These are phyloP conservation scores for Proliferodiscus dingleyae DNA, from an alignment of 2,329 filamentous ascomycete species.

Conservation along the genomic window DNA sequence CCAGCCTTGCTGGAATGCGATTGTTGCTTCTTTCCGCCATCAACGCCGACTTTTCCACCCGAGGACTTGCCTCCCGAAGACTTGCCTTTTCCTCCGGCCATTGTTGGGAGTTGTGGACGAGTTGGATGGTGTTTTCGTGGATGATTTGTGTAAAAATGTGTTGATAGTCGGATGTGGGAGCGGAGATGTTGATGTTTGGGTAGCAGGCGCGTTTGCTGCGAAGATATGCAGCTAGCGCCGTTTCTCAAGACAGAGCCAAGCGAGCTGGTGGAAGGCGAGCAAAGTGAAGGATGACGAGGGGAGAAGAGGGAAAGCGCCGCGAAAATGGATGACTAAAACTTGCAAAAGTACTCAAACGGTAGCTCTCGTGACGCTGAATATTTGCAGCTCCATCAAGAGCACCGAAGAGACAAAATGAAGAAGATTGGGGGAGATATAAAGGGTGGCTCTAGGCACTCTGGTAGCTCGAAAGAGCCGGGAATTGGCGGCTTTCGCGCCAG, in stretches of 20 bases:
- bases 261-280: conserved; percentile 11
- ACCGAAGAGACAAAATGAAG: conserved; percentile 6
- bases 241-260: conserved; percentile 11
- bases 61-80: conserved; percentile 34
- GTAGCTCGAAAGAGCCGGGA: conserved; percentile 9
- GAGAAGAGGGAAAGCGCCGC: conserved; percentile 10
- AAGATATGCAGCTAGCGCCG: conserved; percentile 13
- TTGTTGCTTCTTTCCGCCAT: conserved; percentile 33
- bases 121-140: not conserved
- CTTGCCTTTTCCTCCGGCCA: conserved; percentile 35
- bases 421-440: conserved; percentile 11
- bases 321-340: not conserved
- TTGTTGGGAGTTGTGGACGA: conserved; percentile 10
- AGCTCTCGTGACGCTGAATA: conserved; percentile 1
- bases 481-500: conserved; percentile 20
- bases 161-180: conserved; percentile 5
- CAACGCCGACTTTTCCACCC: conserved; percentile 33
- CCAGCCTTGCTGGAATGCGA: conserved; percentile 34
- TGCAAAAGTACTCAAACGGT: conserved; percentile 6
- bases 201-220: conserved; percentile 19
- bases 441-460: not conserved
- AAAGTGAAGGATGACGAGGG: conserved; percentile 3
- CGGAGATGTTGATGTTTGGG: conserved; percentile 6
- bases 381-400: conserved; percentile 2
- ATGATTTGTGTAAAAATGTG: not conserved